Percentiles rank a stretch among this genome's conserved stretches.
phyloP scores from a whole-genome alignment of 2,329 filamentous ascomycete species.

The Xylaria sp. region DNA sequence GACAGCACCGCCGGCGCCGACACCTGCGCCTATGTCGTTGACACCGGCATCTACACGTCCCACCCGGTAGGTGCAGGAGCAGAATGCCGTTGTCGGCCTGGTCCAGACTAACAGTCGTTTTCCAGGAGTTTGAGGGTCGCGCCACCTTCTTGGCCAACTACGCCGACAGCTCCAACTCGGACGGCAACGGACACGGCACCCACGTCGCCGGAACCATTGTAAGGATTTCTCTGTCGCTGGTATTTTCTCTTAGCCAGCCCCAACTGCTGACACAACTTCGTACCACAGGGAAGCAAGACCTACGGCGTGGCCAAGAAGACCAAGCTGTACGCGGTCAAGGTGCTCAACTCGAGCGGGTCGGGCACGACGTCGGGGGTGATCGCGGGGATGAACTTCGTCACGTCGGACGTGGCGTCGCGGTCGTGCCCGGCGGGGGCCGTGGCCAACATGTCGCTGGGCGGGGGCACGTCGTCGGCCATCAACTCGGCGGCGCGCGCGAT shows the following conservation, averaged over 20 bases:
- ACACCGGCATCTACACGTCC: conserved; percentile 53
- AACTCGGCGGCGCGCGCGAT: conserved; percentile 54
- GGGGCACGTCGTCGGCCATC: conserved; percentile 46
- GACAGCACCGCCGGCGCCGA: conserved; percentile 44
- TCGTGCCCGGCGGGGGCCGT: conserved; percentile 48
- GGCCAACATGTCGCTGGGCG: conserved; percentile 60
- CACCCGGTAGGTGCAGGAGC: conserved; percentile 40
- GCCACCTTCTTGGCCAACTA: conserved; percentile 40
- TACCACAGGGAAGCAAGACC: conserved; percentile 31
- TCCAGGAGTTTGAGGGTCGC: conserved; percentile 46
- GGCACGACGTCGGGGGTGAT: conserved; percentile 36
- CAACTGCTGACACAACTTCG: conserved; percentile 3
- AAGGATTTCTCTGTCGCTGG: neutral
- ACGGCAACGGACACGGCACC: conserved; percentile 49
- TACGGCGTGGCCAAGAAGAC: conserved; percentile 51
- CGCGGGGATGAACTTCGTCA: conserved; percentile 45
- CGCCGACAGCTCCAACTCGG: conserved; percentile 38
- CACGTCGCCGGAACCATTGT: conserved; percentile 49
- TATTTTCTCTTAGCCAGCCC: neutral
- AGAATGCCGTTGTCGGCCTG: neutral
- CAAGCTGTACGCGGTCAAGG: conserved; percentile 49
- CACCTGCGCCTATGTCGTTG: conserved; percentile 56
- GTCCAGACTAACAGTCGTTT: conserved; percentile 15
- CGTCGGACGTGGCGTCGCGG: conserved; percentile 47
- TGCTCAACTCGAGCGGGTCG: conserved; percentile 40